Base-by-base conservation (phyloP, 495 filamentous ascomycete genomes). In the Glutinoglossum americanum region DNA sequence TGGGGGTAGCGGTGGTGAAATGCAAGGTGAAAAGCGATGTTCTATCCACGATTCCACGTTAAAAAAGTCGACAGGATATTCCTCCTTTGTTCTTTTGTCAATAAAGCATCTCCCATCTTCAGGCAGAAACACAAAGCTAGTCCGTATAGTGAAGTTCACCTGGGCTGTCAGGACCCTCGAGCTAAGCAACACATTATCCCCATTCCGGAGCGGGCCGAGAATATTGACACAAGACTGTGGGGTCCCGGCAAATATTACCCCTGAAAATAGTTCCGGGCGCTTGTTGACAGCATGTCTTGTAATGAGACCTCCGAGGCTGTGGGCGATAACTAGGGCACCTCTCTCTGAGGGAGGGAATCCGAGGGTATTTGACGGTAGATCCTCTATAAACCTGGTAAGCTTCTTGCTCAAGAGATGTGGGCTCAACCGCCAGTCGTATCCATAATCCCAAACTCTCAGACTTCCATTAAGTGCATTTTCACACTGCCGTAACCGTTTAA, bases 361-460 rank as follows among this genome's bases (percentile, higher is more conserved):
- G 0, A 75, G 70, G 26, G 75, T 68, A 67, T 96, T 95, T 45
- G 80, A 89, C 0, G 80, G 85, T 1, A 98, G 71, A 5, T 68
- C 72, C 66, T 86, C 80, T 15, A 98, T 71, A 60, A 84, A 95
- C 32, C 72, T 65, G 28, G 83, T 76, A 6, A 98, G 69, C 54
- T 76, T 76, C 10, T 73, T 70, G 0, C 84, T 87, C 1, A 93
- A 75, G 0, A 90, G 69, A 63, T 85, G 77, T 1, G 92, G 92
- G 59, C 84, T 87, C 56, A 98, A 71, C 30, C 92, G 79, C 90
- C 90, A 98, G 67, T 98, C 90, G 64, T 94, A 98, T 32, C 92
- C 89, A 63, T 92, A 98, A 60, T 96, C 82, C 68, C 84, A 84
- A 1, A 96, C 79, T 41, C 88, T 74, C 0, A 96, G 71, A 59